Percentiles rank a stretch among this genome's conserved stretches.
These are phyloP conservation scores for Linnemannia exigua DNA, from an alignment of 192 early-diverging fungal genomes.

Conservation along the genomic window DNA sequence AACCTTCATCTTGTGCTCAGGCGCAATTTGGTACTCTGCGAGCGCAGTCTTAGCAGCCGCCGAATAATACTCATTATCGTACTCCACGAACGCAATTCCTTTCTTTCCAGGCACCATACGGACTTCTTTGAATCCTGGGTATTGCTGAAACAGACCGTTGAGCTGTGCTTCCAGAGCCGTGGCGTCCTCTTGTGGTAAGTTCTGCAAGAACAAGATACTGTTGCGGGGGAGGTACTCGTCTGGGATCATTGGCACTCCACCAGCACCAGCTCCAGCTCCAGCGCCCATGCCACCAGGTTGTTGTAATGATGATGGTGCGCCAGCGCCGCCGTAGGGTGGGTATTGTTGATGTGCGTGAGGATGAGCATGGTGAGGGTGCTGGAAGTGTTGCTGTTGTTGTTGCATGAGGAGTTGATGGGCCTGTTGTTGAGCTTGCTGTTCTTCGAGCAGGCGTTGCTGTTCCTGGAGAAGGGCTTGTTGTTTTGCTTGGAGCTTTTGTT, in stretches of 20 bases:
- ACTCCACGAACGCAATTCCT: slow-evolving; percentile 98
- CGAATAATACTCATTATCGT: slow-evolving; percentile 87
- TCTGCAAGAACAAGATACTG: slow-evolving; percentile 94
- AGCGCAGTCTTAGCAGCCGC: slow-evolving; percentile 83
- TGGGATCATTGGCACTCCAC: slow-evolving; percentile 62
- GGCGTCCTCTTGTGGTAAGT: slow-evolving; percentile 80
- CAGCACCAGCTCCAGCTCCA: slow-evolving; percentile 21
- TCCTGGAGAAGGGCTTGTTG: slow-evolving; percentile 37
- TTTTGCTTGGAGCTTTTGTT: slow-evolving; percentile 36
- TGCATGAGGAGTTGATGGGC: not conserved
- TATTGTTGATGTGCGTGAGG: too few species aligned
- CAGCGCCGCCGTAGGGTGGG: slow-evolving; percentile 10
- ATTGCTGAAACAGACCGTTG: slow-evolving; percentile 82
- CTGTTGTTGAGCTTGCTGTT: slow-evolving; percentile 29
- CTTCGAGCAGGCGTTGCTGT: slow-evolving; percentile 36
- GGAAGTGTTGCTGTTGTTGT: slow-evolving; percentile 25
- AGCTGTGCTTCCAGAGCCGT: slow-evolving; percentile 63
- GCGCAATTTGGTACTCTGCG: slow-evolving; percentile 72
- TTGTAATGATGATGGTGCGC: not conserved
- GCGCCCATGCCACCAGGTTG: not conserved
- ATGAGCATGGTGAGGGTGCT: not conserved
- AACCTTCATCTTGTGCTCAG: slow-evolving; percentile 83
- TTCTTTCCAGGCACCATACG: slow-evolving; percentile 92
- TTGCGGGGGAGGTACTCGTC: slow-evolving; percentile 91
- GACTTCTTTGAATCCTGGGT: slow-evolving; percentile 95